Conservation (phyloP, 1,139 yeast genomes). For the Citeromyces hawaiiensis region DNA sequence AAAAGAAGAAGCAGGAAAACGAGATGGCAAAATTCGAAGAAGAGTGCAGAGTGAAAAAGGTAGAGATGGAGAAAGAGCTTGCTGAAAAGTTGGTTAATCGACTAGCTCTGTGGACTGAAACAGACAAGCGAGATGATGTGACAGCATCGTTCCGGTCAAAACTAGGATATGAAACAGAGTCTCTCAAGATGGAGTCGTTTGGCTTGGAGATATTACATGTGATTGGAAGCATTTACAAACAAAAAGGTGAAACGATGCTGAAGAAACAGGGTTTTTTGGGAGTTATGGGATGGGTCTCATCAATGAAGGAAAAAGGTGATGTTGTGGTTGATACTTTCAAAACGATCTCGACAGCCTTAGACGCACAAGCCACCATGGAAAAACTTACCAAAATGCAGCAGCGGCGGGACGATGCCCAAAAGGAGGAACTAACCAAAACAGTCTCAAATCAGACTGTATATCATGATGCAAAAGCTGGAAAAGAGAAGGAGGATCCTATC, state of each 20-base stretch:
- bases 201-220: constrained; percentile 69
- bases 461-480: constrained; percentile 3
- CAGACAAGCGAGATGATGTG: constrained; percentile 60
- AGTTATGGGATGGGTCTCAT: constrained; percentile 76
- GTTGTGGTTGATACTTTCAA: constrained; percentile 81
- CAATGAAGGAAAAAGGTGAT: constrained; percentile 81
- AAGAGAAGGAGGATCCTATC: constrained; percentile 25
- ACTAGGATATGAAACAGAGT: constrained; percentile 70
- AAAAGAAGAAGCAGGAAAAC: constrained; percentile 31
- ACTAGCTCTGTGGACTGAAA: constrained; percentile 71
- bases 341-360: constrained; percentile 78
- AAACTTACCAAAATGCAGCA: constrained; percentile 65
- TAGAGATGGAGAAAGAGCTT: constrained; percentile 57
- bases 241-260: constrained; percentile 44
- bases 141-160: constrained; percentile 57
- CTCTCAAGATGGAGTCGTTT: constrained; percentile 69
- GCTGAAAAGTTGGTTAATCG: constrained; percentile 51
- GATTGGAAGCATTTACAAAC: constrained; percentile 52
- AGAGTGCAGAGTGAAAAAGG: constrained; percentile 59
- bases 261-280: constrained; percentile 49
- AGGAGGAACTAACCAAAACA: constrained; percentile 8
- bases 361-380: constrained; percentile 86
- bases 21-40: constrained; percentile 70
- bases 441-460: constrained; percentile 8
- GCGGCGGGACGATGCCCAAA: constrained; percentile 29